Conservation (phyloP, 2,329 filamentous ascomycete genomes). For the Phialocephala sp. region DNA sequence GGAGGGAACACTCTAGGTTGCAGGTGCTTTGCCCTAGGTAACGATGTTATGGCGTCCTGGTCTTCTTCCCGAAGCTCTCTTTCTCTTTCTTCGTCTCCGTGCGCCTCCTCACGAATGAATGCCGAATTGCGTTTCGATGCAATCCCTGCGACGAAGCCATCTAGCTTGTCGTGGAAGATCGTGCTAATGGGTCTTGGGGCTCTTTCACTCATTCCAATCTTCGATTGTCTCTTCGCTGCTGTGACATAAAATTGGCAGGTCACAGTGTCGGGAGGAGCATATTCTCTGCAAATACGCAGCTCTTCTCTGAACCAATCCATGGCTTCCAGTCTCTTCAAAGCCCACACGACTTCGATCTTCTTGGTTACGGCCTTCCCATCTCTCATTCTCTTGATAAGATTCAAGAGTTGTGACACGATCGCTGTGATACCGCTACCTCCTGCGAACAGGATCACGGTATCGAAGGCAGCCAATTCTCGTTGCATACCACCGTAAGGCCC, state of each 20-base stretch:
- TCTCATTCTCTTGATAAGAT: conserved; percentile 95
- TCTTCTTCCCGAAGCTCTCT: conserved; percentile 80
- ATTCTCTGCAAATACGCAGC: conserved; percentile 87
- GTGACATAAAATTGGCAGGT: conserved; percentile 97
- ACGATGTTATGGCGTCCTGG: conserved; percentile 81
- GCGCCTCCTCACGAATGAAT: conserved; percentile 80
- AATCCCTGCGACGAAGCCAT: conserved; percentile 85
- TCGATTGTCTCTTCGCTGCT: conserved; percentile 60
- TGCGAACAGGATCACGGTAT: conserved; percentile 90
- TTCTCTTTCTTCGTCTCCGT: conserved; percentile 79
- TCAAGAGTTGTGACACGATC: conserved; percentile 86
- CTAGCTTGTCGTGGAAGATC: conserved; percentile 83
- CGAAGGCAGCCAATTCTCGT: conserved; percentile 86
- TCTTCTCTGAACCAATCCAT: conserved; percentile 99
- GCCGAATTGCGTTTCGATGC: conserved; percentile 87
- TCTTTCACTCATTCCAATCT: conserved; percentile 45
- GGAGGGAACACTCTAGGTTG: conserved; percentile 54
- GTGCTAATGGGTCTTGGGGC: conserved; percentile 72
- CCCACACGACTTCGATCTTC: conserved; percentile 92
- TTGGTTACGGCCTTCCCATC: conserved; percentile 93
- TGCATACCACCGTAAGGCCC: conserved; percentile 96
- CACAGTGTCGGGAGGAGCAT: conserved; percentile 84
- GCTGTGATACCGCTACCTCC: conserved; percentile 95
- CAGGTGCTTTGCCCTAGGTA: conserved; percentile 72
- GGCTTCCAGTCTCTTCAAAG: conserved; percentile 85